Evolutionary conservation across 257 asterid genomes (phyloP), one percentile per base, ranked within the genome.

Genomic region (Ocimum tenuiflorum): DNA sequence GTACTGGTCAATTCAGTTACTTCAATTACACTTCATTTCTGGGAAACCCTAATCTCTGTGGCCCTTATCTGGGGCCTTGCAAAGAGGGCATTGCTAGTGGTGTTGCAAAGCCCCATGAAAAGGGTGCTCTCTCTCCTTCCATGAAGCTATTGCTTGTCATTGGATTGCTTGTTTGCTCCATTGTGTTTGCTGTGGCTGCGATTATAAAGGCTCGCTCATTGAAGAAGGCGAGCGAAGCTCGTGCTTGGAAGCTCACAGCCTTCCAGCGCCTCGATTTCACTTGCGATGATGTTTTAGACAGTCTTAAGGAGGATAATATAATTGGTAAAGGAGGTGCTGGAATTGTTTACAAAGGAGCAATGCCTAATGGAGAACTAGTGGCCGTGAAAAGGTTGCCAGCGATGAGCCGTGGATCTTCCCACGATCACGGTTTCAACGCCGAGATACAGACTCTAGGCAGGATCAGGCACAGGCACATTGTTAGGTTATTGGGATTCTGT

Each of bases 241-340:
- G 94, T 31, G 83, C 97, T 2, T 91, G 98, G 98, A 91, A 89
- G 78, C 94, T 91, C 8, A 87, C 97, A 0, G 96, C 98, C 64
- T 91, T 91, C 83, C 98, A 91, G 67, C 85, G 97, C 10, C 60
- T 91, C 24, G 97, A 87, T 64, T 85, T 91, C 48, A 82, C 95
- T 53, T 85, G 91, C 69, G 96, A 91, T 55, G 98, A 91, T 78
- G 85, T 91, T 13, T 70, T 91, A 69, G 95, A 83, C 36, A 68
- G 86, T 72, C 83, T 91, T 67, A 91, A 91, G 68, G 97, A 87
- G 80, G 98, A 91, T 17, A 89, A 91, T 17, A 85, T 91, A 19
- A 91, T 91, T 19, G 97, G 98, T 10, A 91, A 91, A 81, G 98
- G 98, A 18, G 98, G 98, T 5, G 97, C 97, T 12, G 98, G 98